phyloP scores from a whole-genome alignment of 2,329 filamentous ascomycete species.

The Botrytis fragariae region DNA sequence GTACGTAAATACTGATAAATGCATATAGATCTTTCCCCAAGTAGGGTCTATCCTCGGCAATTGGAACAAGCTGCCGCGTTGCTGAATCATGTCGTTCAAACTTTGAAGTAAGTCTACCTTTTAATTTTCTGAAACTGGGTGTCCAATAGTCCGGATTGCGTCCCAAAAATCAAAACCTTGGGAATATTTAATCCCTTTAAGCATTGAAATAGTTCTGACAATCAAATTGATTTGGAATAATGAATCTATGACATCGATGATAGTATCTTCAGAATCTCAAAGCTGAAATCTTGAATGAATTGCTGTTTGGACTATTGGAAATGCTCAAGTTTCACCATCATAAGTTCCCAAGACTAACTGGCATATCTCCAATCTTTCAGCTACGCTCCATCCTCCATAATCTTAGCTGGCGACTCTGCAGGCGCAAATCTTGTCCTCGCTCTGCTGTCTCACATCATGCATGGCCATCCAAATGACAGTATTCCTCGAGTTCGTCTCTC shows the following conservation, averaged over 20 bases:
- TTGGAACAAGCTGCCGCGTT: constrained; percentile 46
- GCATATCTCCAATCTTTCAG: constrained; percentile 59
- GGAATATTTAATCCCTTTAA: not conserved
- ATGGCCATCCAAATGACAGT: constrained; percentile 59
- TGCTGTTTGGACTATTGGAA: not conserved
- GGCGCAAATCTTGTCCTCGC: constrained; percentile 49
- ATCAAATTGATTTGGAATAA: not conserved
- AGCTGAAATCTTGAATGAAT: not conserved
- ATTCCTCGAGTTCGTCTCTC: constrained; percentile 47
- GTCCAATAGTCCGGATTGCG: not conserved
- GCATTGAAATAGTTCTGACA: not conserved
- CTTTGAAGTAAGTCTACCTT: constrained; percentile 25
- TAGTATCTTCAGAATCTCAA: not conserved
- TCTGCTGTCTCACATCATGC: constrained; percentile 50
- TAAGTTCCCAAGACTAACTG: constrained; percentile 46
- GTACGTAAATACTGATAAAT: not conserved
- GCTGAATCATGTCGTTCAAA: constrained; percentile 44
- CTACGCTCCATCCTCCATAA: constrained; percentile 45
- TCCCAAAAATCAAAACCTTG: not conserved
- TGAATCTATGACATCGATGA: not conserved
- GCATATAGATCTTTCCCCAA: constrained; percentile 45
- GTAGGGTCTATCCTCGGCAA: constrained; percentile 47
- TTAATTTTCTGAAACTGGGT: constrained; percentile 44
- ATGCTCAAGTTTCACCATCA: constrained; percentile 43
- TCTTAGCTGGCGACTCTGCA: constrained; percentile 52